Conservation (phyloP, 2,329 filamentous ascomycete species). For the Fusarium siculi region DNA sequence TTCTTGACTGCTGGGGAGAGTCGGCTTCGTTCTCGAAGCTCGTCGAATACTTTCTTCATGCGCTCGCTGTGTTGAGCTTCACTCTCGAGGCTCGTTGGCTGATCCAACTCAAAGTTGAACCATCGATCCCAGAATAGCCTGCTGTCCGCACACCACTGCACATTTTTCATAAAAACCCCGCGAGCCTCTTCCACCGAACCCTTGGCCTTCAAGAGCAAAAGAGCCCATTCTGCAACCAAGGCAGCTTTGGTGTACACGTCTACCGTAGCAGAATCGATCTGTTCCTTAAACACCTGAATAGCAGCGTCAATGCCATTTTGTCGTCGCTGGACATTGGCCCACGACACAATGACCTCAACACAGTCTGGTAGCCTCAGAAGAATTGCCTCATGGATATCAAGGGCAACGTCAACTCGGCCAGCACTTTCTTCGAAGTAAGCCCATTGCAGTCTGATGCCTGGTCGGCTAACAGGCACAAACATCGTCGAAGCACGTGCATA, state of each 20-base stretch:
- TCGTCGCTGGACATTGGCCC: conserved; percentile 86
- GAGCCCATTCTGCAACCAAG: conserved; percentile 88
- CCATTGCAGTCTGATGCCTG: conserved; percentile 87
- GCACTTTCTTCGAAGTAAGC: conserved; percentile 93
- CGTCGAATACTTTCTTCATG: conserved; percentile 83
- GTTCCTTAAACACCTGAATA: conserved; percentile 82
- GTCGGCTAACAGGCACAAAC: conserved; percentile 87
- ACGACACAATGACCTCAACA: conserved; percentile 86
- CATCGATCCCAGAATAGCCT: conserved; percentile 90
- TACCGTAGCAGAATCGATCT: conserved; percentile 78
- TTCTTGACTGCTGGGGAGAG: conserved; percentile 75
- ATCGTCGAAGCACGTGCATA: conserved; percentile 87
- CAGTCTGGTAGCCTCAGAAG: conserved; percentile 81
- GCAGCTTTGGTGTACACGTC: conserved; percentile 86
- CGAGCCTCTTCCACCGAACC: conserved; percentile 83
- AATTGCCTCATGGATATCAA: conserved; percentile 86
- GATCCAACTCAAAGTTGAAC: conserved; percentile 87
- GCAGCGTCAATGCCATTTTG: conserved; percentile 86
- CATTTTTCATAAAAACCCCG: conserved; percentile 82
- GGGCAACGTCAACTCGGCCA: conserved; percentile 79
- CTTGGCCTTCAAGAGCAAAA: conserved; percentile 87
- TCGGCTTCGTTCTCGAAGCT: conserved; percentile 77
- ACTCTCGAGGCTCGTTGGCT: conserved; percentile 73
- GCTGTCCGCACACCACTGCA: conserved; percentile 86
- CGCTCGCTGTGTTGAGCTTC: conserved; percentile 75